phyloP scores from a whole-genome alignment of 768 basidiomycete genomes.

The Termitomyces sp. region DNA sequence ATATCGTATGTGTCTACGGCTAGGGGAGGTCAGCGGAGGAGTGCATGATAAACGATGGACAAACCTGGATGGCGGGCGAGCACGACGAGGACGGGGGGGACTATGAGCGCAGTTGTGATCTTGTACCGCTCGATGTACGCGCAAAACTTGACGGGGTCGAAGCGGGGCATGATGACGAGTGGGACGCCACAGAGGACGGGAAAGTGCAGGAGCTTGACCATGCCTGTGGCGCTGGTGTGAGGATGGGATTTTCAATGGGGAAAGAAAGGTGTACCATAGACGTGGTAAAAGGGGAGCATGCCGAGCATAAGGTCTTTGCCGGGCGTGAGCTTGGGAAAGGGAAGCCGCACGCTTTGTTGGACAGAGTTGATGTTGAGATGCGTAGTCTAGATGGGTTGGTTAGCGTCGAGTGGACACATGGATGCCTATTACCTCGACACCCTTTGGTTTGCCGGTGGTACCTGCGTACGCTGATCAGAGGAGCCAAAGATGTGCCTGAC shows the following conservation, averaged over 20 bases:
- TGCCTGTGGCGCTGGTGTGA: constrained; percentile 37
- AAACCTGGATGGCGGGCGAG: constrained; percentile 64
- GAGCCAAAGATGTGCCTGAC: background rate
- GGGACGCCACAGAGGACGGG: constrained; percentile 47
- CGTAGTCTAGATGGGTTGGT: constrained; percentile 42
- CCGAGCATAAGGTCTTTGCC: constrained; percentile 51
- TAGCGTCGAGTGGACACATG: background rate
- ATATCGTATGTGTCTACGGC: constrained; percentile 66
- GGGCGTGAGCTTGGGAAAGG: constrained; percentile 34
- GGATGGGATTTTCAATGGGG: background rate
- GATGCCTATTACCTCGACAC: constrained; percentile 37
- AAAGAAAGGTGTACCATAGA: constrained; percentile 27
- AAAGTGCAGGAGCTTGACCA: constrained; percentile 56
- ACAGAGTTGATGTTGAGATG: constrained; percentile 65
- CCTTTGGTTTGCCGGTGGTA: constrained; percentile 79
- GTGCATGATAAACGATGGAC: constrained; percentile 9
- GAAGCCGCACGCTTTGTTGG: constrained; percentile 40
- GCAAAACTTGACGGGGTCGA: constrained; percentile 68
- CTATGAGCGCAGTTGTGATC: constrained; percentile 52
- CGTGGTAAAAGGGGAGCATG: constrained; percentile 55
- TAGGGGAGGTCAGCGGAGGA: constrained; percentile 14
- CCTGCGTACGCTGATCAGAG: constrained; percentile 31
- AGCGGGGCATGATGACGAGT: constrained; percentile 56
- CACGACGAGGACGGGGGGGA: constrained; percentile 81
- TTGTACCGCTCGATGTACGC: constrained; percentile 59